Percentiles rank a stretch among this genome's conserved stretches.
Conservation (phyloP, 148 eudicot species). For the Simmondsia chinensis region DNA sequence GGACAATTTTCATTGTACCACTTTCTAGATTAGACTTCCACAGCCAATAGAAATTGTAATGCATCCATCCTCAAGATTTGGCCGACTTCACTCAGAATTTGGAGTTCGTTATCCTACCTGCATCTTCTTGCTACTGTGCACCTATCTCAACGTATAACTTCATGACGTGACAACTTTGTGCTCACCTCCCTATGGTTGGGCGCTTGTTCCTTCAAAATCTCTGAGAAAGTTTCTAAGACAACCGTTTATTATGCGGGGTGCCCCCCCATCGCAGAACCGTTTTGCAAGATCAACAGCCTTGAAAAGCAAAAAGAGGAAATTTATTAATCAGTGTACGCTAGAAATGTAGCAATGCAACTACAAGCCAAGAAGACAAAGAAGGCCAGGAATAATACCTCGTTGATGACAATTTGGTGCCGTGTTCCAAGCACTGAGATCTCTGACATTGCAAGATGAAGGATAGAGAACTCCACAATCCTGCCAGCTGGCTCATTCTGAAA, state of each 20-base stretch:
- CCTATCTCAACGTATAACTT: no score
- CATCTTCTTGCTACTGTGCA: no score
- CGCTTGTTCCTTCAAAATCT: no score
- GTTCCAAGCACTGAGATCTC: conserved; percentile 74
- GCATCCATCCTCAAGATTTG: no score
- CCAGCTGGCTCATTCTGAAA: conserved; percentile 56
- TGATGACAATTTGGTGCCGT: conserved; percentile 74
- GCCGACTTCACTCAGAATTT: no score
- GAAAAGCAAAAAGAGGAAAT: conserved; percentile 3
- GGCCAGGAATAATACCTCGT: conserved; percentile 43
- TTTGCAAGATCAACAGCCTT: conserved; percentile 95
- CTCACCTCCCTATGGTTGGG: no score
- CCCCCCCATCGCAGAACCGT: conserved; percentile 85
- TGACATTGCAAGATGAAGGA: conserved; percentile 88
- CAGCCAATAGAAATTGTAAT: no score
- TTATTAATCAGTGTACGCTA: background rate
- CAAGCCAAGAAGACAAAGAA: conserved; percentile 1
- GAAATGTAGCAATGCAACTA: background rate
- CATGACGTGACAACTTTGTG: no score
- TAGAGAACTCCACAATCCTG: conserved; percentile 72
- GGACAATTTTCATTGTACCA: no score
- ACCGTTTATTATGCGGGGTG: conserved; percentile 81
- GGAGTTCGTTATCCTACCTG: no score
- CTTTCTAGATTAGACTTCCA: no score
- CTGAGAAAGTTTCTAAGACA: conserved; percentile 76